Conservation (phyloP, 1,139 yeast species). For the Diutina mesorugosa region DNA sequence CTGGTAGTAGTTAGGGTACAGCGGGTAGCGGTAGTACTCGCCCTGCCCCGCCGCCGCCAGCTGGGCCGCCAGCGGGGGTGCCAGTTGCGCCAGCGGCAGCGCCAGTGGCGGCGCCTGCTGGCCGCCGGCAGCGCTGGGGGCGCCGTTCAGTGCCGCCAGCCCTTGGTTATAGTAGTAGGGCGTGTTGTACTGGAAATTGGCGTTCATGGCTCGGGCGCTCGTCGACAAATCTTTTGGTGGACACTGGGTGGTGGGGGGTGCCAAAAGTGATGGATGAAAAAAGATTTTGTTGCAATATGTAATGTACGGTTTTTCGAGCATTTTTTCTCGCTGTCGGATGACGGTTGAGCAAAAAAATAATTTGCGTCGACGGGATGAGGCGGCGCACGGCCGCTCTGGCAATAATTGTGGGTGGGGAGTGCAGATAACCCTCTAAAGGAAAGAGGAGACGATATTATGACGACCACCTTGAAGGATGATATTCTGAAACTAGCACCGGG, state of each 20-base stretch:
- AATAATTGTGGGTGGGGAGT: not conserved
- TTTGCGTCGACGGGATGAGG: not conserved
- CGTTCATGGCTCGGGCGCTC: not conserved
- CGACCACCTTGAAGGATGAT: no score
- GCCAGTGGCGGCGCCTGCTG: not conserved
- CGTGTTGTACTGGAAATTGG: constrained; percentile 1
- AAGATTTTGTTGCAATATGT: constrained; percentile 1
- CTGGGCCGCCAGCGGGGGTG: constrained; percentile 4
- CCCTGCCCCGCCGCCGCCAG: constrained; percentile 2
- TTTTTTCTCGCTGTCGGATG: not conserved
- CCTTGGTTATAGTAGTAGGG: not conserved
- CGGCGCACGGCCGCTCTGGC: not conserved
- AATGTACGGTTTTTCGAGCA: not conserved
- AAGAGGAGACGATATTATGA: not conserved
- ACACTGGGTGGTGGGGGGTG: not conserved
- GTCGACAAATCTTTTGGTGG: not conserved
- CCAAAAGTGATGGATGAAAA: not conserved
- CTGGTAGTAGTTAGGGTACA: constrained; percentile 8
- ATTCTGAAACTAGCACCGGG: no score
- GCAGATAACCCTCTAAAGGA: not conserved
- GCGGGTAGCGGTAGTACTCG: constrained; percentile 5
- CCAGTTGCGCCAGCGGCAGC: constrained; percentile 7
- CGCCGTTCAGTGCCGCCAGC: not conserved
- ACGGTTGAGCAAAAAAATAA: constrained; percentile 2
- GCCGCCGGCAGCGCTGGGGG: not conserved